Conservation (phyloP, 768 basidiomycete species). For the Vishniacozyma victoriae region DNA sequence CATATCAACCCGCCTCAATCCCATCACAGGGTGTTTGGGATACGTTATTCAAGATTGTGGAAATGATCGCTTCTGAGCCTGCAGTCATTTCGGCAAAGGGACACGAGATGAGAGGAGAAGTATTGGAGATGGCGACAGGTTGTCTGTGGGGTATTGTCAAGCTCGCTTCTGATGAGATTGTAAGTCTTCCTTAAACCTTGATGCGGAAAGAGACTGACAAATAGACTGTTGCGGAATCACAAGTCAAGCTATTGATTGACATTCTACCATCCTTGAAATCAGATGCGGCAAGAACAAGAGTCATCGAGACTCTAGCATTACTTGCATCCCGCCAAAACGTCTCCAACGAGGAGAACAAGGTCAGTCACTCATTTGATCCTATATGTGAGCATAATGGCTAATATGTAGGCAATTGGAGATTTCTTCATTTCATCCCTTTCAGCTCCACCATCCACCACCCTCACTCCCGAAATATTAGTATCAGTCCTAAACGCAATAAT, state of each 20-base stretch:
- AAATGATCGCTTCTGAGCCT: slow-evolving; percentile 26
- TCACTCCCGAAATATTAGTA: slow-evolving; percentile 61
- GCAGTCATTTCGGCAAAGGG: slow-evolving; percentile 39
- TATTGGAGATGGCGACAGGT: slow-evolving; percentile 54
- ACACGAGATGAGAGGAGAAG: slow-evolving; percentile 69
- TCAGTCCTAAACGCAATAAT: slow-evolving; percentile 77
- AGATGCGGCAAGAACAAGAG: slow-evolving; percentile 60
- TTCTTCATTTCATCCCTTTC: slow-evolving; percentile 52
- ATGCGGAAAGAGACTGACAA: not conserved
- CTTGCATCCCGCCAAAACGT: slow-evolving; percentile 64
- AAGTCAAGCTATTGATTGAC: slow-evolving; percentile 56
- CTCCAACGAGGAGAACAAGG: slow-evolving; percentile 63
- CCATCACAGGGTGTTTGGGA: slow-evolving; percentile 59
- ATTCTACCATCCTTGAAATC: slow-evolving; percentile 58
- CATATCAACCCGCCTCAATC: slow-evolving; percentile 45
- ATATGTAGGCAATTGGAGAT: slow-evolving; percentile 37
- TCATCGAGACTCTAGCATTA: slow-evolving; percentile 77
- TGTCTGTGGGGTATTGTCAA: slow-evolving; percentile 83
- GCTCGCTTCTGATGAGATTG: slow-evolving; percentile 65
- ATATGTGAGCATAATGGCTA: not conserved
- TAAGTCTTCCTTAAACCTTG: slow-evolving; percentile 41
- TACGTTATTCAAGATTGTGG: slow-evolving; percentile 38
- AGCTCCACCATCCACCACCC: slow-evolving; percentile 47
- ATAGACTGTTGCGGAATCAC: slow-evolving; percentile 56
- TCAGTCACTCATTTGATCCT: slow-evolving; percentile 35